A percentile compares a stretch with the other conserved stretches of the same genome.
Evolutionary conservation across 495 filamentous ascomycete genomes (phyloP).

Genomic region (Cladorrhinum samala): DNA sequence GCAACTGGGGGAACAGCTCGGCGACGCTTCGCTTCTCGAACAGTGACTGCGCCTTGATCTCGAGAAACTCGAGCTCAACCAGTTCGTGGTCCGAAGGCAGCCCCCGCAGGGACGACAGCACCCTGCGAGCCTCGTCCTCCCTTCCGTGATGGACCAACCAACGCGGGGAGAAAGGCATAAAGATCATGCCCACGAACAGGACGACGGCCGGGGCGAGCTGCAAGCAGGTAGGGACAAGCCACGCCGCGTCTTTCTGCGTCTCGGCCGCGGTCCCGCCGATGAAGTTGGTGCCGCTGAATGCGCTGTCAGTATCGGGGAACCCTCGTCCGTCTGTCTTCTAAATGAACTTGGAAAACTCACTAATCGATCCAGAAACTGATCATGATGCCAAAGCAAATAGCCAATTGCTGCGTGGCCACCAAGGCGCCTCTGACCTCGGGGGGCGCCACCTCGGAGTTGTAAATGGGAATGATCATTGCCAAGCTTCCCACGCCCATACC

Average conservation of each 20-base stretch:
- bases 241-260: conserved; percentile 60
- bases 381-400: conserved; percentile 79
- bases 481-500: conserved; percentile 68
- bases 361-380: conserved; percentile 83
- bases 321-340: not conserved
- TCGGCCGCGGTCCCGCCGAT: conserved; percentile 62
- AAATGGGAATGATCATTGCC: conserved; percentile 60
- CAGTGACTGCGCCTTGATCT: conserved; percentile 72
- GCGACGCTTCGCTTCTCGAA: conserved; percentile 72
- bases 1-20: conserved; percentile 63
- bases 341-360: conserved; percentile 12
- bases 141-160: conserved; percentile 72
- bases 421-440: conserved; percentile 60
- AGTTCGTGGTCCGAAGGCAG: conserved; percentile 54
- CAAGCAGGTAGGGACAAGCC: conserved; percentile 60
- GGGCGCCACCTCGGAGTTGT: conserved; percentile 63
- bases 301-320: not conserved
- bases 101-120: conserved; percentile 61
- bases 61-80: conserved; percentile 70
- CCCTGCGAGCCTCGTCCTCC: conserved; percentile 62
- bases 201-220: conserved; percentile 56
- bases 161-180: conserved; percentile 76
- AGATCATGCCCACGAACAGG: conserved; percentile 64
- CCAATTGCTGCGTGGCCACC: conserved; percentile 72
- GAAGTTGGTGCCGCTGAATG: conserved; percentile 55